Conservation (phyloP, 2,329 filamentous ascomycete genomes). For the Trichoderma afroharzianum region DNA sequence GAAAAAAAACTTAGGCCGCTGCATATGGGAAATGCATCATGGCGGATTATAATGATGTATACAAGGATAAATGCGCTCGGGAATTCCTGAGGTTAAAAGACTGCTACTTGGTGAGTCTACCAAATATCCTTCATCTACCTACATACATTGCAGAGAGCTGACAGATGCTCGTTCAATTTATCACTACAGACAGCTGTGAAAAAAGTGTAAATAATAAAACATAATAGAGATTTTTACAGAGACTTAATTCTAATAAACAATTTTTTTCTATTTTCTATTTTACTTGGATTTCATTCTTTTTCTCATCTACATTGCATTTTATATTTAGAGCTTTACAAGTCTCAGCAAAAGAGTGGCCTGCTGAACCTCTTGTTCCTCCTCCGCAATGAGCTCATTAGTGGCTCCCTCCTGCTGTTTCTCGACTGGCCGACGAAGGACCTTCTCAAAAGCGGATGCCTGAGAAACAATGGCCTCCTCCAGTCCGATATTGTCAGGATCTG, state of each 20-base stretch:
- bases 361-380: constrained; percentile 84
- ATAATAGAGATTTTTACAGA: constrained; percentile 13
- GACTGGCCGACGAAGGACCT: constrained; percentile 71
- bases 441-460: constrained; percentile 67
- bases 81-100: constrained; percentile 85
- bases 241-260: constrained; percentile 3
- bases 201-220: not conserved
- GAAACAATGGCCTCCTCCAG: constrained; percentile 66
- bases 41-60: constrained; percentile 81
- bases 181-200: constrained; percentile 1
- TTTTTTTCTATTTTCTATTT: not conserved
- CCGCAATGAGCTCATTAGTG: constrained; percentile 55
- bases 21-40: constrained; percentile 89
- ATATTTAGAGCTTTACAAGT: constrained; percentile 58
- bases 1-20: constrained; percentile 57
- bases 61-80: constrained; percentile 83
- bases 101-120: constrained; percentile 54
- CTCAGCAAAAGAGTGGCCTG: constrained; percentile 77
- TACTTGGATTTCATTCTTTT: not conserved
- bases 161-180: not conserved
- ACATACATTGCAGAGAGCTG: not conserved
- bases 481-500: constrained; percentile 74
- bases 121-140: not conserved
- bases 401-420: constrained; percentile 42
- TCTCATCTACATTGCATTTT: not conserved